Percentiles rank a stretch among this genome's conserved stretches.
Conservation (phyloP, 345 rosid species). For the Bruguiera gymnorhiza region DNA sequence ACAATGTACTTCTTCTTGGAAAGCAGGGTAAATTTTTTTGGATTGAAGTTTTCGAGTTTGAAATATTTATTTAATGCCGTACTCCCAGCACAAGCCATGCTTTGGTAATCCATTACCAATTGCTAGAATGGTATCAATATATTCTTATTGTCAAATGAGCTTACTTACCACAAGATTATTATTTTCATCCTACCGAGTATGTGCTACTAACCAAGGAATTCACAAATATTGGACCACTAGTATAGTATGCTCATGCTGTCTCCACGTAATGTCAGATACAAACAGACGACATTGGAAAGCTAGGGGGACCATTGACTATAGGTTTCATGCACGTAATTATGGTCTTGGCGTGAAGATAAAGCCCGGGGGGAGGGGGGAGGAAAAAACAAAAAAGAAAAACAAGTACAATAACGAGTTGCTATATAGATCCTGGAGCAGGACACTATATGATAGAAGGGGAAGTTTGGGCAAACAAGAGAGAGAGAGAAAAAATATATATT, state of each 20-base stretch:
- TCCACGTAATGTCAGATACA: slow-evolving; percentile 21
- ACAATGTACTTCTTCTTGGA: too few relatives aligned
- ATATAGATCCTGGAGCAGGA: not conserved
- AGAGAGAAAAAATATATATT: not conserved
- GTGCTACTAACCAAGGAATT: not conserved
- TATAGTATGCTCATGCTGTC: slow-evolving; percentile 8
- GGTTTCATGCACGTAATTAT: slow-evolving; percentile 1
- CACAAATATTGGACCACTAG: not conserved
- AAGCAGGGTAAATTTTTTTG: too few relatives aligned
- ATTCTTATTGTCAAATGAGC: too few relatives aligned
- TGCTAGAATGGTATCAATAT: too few relatives aligned
- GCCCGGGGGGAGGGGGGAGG: not conserved
- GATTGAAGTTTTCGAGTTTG: too few relatives aligned
- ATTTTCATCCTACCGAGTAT: not conserved
- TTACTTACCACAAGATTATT: too few relatives aligned
- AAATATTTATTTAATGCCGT: too few relatives aligned
- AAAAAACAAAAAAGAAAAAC: slow-evolving; percentile 3
- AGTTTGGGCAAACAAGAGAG: not conserved
- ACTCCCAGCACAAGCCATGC: too few relatives aligned
- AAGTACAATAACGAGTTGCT: not conserved
- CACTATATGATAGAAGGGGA: not conserved
- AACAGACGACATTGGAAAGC: slow-evolving; percentile 21
- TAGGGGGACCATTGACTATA: slow-evolving; percentile 26
- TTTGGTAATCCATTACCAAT: too few relatives aligned
- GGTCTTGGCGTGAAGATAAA: not conserved